Evolutionary conservation across 2,329 filamentous ascomycete genomes (phyloP).

Genomic region (Fusarium camptoceras): DNA sequence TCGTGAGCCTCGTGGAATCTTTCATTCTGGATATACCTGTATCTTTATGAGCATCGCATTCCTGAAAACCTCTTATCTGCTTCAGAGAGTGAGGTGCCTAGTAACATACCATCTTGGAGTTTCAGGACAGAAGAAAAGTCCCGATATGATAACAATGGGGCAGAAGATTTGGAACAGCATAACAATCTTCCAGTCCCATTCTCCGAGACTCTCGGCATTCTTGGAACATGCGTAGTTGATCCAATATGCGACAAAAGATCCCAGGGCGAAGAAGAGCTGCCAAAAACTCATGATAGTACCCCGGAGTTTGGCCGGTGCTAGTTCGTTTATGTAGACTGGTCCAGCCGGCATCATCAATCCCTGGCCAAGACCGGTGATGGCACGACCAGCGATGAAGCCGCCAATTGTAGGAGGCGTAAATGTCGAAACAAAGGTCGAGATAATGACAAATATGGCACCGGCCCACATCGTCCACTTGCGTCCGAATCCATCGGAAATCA

Average conservation of each 20-base stretch:
- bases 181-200: constrained; percentile 80
- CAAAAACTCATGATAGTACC: constrained; percentile 74
- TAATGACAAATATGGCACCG: neutral
- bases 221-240: constrained; percentile 72
- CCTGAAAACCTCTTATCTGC: constrained; percentile 65
- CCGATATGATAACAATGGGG: constrained; percentile 68
- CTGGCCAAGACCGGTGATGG: constrained; percentile 75
- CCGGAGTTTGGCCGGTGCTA: constrained; percentile 71
- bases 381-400: constrained; percentile 74
- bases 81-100: constrained; percentile 67
- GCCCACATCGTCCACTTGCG: constrained; percentile 14
- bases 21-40: constrained; percentile 56
- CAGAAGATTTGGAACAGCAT: constrained; percentile 77
- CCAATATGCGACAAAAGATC: constrained; percentile 62
- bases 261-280: constrained; percentile 73
- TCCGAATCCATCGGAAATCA: neutral
- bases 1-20: neutral
- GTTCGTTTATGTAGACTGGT: constrained; percentile 76
- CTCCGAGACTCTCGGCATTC: constrained; percentile 64
- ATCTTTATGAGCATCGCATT: neutral
- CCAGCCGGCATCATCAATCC: constrained; percentile 74
- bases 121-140: constrained; percentile 75
- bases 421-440: constrained; percentile 7
- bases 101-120: constrained; percentile 73
- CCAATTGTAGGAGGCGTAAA: constrained; percentile 56